Base-by-base conservation (phyloP, 2,329 filamentous ascomycete genomes). In the Ceratocystis cubensis region DNA sequence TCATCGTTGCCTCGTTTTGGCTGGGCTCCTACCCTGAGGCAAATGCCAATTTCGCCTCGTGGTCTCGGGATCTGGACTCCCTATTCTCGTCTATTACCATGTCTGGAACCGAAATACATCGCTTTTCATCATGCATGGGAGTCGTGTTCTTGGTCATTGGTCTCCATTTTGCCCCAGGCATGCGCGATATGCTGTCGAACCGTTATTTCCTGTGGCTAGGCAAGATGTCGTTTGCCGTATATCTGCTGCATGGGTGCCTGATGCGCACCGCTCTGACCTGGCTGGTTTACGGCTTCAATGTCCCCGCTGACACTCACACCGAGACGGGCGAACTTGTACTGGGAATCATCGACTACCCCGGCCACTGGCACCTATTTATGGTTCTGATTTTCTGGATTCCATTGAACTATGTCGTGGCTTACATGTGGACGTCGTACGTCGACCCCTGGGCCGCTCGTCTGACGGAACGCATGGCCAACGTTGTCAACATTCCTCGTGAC, bases 221-320 rank as follows among this genome's bases (percentile, higher is more conserved):
- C 57, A 82, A 82, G 71, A 81, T 86, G 74, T 84, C 81, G 57
- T 86, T 86, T 71, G 83, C 84, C 1, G 81, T 87, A 15, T 87
- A 87, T 71, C 78, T 87, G 5, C 74, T 87, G 22, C 84, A 87
- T 73, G 84, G 84, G 53, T 80, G 81, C 0, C 76, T 87, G 37
- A 79, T 86, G 70, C 81, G 84, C 66, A 81, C 80, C 28, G 73
- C 85, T 6, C 76, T 87, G 15, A 80, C 81, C 30, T 86, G 83
- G 81, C 78, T 86, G 76, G 74, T 85, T 13, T 86, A 80, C 68
- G 78, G 81, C 17, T 73, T 79, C 59, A 71, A 71, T 61, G 70
- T 74, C 1, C 75, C 77, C 13, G 74, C 74, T 8, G 72, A 76
- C 66, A 72, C 74, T 22, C 70, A 69, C 48, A 74, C 77, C 64